phyloP scores from a whole-genome alignment of 805 yeast genomes.

The baker's yeast (Saccharomyces cerevisiae) region DNA sequence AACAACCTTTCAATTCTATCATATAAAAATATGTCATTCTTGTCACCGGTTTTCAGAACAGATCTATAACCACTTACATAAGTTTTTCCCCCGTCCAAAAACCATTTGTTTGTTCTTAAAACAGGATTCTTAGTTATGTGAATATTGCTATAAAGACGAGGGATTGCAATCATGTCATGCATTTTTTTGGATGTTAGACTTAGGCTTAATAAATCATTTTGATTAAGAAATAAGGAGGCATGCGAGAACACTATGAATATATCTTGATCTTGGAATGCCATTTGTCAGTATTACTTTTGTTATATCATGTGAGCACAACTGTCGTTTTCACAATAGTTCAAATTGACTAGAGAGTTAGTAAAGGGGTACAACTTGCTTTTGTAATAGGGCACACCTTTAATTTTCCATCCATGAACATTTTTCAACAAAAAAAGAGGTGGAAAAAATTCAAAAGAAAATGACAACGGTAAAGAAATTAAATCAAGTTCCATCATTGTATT shows the following conservation, averaged over 20 bases:
- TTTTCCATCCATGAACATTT: not conserved
- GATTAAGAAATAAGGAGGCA: conserved; percentile 30
- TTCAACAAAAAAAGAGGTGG: not conserved
- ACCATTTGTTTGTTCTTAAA: conserved; percentile 24
- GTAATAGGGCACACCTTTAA: not conserved
- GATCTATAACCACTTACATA: conserved; percentile 34
- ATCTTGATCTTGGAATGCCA: not conserved
- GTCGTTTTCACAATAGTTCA: not conserved
- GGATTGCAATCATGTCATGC: conserved; percentile 26
- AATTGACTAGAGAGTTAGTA: not conserved
- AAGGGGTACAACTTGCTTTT: not conserved
- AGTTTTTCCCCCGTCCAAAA: conserved; percentile 32
- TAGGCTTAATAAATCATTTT: conserved; percentile 32
- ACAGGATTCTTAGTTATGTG: conserved; percentile 32
- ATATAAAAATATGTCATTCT: conserved; percentile 32
- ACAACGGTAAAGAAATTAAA: not conserved
- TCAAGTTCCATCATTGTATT: not conserved
- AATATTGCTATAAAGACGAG: conserved; percentile 33
- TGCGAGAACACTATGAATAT: not conserved
- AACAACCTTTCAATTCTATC: conserved; percentile 36
- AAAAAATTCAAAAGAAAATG: not conserved
- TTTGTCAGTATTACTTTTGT: not conserved
- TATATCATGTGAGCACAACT: not conserved
- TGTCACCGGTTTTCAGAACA: conserved; percentile 29
- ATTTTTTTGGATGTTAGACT: conserved; percentile 26